Base-by-base conservation (phyloP, 345 rosid genomes). In the Fremontodendron californicum region DNA sequence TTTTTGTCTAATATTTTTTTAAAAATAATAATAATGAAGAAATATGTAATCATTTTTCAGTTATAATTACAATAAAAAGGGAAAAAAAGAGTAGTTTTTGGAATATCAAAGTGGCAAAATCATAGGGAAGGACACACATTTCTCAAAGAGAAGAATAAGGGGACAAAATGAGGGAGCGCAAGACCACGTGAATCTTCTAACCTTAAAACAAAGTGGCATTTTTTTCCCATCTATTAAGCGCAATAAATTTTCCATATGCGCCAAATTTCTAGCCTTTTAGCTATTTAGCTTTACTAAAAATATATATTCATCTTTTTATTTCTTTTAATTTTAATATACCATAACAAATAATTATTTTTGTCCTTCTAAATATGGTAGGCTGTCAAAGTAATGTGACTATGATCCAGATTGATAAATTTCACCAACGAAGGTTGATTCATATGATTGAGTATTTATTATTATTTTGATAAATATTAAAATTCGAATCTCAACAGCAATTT, bases 191-290 rank as follows among this genome's bases (percentile, higher is more conserved):
- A 69, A 69, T 45, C 55, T 45, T 43, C 54, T 45, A 21, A 69
- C 55, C 55, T 60, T 15, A 69, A 69, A 69, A 27, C 55, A 69
- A 69, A 69, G 73, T 68, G 73, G 73, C 54, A 31, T 23, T 43
- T 68, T 13, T 49, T 25, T 33, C 18, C 48, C 54, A 69, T 8
- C 9, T 11, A 43, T n/a, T 4, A 66, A 40, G 71, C 15, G 23
- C 49, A 21, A n/a, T n/a, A 9, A 40, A 39, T 66, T 40, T 66
- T 21, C 27, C 27, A 39, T 18, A n/a, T 37, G 16, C 16, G 48
- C 48, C 45, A 66, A 66, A 39, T 8, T 35, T 16, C 15, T 49
- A 49, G 15, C 54, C 54, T 18, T 13, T 19, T 19, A 18, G 23
- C 45, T 2, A 1, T 2, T 35, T 31, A 63, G 43, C 68, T 63